phyloP scores from a whole-genome alignment of 768 basidiomycete species.

The Suillus fuscotomentosus region DNA sequence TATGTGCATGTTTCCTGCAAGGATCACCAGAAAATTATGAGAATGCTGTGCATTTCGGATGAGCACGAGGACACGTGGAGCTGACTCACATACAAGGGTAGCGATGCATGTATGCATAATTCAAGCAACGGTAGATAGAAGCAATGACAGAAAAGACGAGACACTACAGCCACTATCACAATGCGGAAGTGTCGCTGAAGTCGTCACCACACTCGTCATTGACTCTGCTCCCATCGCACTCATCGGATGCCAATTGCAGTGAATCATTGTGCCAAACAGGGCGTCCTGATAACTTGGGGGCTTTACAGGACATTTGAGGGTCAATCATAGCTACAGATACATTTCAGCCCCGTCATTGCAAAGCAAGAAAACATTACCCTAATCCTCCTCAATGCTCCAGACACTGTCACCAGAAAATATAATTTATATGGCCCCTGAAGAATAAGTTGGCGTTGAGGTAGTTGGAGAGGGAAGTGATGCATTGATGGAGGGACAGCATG shows the following conservation, averaged over 20 bases:
- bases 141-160: not conserved
- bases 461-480: too few species aligned
- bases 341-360: constrained; percentile 12
- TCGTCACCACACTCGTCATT: not conserved
- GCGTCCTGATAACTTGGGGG: not conserved
- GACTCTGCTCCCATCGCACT: constrained; percentile 14
- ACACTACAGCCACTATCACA: not conserved
- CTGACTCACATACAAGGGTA: not conserved
- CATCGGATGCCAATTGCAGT: constrained; percentile 19
- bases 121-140: not conserved
- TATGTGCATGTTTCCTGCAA: not conserved
- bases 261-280: constrained; percentile 6
- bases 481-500: constrained; percentile 16
- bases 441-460: not conserved
- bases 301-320: not conserved
- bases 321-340: not conserved
- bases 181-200: constrained; percentile 5
- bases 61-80: constrained; percentile 9
- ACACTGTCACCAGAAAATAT: not conserved
- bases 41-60: constrained; percentile 24
- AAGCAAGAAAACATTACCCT: constrained; percentile 23
- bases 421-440: not conserved
- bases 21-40: constrained; percentile 8
- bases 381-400: constrained; percentile 15
- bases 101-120: constrained; percentile 5